Evolutionary conservation across 345 rosid genomes (phyloP).

Genomic region (Geranium rotundifolium): DNA sequence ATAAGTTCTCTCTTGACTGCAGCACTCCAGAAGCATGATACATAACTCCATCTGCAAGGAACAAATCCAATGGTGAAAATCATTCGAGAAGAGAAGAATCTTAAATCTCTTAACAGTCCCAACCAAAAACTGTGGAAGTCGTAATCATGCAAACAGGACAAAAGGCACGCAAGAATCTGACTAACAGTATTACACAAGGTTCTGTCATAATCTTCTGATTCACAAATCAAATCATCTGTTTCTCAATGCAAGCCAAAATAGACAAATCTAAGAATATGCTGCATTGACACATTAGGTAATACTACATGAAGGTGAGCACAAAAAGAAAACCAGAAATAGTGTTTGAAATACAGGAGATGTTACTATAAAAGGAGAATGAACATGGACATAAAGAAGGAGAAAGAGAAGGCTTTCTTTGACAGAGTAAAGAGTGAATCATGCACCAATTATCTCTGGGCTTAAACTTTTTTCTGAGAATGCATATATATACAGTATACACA

Average conservation of each 20-base stretch:
- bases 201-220: not conserved
- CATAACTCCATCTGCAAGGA: constrained; percentile 85
- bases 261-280: not conserved
- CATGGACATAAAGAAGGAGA: not conserved
- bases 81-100: no score
- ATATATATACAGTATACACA: not conserved
- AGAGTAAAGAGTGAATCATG: not conserved
- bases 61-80: not conserved
- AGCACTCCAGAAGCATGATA: constrained; percentile 88
- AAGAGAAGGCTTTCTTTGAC: not conserved
- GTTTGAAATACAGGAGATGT: not conserved
- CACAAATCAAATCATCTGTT: not conserved
- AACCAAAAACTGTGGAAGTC: not conserved
- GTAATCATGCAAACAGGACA: not conserved
- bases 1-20: constrained; percentile 91
- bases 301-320: not conserved
- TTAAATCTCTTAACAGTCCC: no score
- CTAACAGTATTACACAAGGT: no score
- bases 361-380: no score
- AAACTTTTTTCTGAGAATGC: not conserved
- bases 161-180: not conserved
- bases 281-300: not conserved
- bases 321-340: not conserved
- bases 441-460: not conserved
- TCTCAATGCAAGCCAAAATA: not conserved